Conservation (phyloP, 345 rosid genomes). For the Camelina neglecta region DNA sequence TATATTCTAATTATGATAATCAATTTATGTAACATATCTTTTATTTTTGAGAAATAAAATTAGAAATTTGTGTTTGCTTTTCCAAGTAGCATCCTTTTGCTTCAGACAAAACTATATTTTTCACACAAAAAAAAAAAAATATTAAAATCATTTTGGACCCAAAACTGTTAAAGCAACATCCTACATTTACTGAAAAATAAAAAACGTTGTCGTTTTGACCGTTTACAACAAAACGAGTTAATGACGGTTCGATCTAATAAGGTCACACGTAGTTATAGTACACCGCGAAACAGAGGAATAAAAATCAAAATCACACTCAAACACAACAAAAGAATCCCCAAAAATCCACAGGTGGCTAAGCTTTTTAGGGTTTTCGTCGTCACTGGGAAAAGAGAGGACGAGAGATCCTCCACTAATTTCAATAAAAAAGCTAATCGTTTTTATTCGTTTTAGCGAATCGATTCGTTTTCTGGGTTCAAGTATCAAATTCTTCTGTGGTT, state of each 20-base stretch:
- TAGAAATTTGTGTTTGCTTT: too few relatives aligned
- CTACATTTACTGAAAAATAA: too few relatives aligned
- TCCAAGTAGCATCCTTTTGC: too few relatives aligned
- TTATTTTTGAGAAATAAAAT: too few relatives aligned
- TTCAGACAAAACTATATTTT: too few relatives aligned
- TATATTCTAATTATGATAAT: too few relatives aligned
- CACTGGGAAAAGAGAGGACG: constrained; percentile 32
- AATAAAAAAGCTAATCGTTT: not conserved
- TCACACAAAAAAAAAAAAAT: too few relatives aligned
- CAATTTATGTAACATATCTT: too few relatives aligned
- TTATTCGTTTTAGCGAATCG: constrained; percentile 18
- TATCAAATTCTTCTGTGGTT: not conserved
- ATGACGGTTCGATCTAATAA: constrained; percentile 12
- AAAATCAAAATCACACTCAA: not conserved
- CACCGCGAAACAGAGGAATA: constrained; percentile 2
- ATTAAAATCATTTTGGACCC: too few relatives aligned
- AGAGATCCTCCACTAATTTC: constrained; percentile 45
- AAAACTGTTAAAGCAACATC: too few relatives aligned
- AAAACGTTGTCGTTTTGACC: not conserved
- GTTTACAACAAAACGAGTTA: not conserved
- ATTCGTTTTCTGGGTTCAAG: constrained; percentile 11
- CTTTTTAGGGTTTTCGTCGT: constrained; percentile 44
- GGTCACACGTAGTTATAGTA: not conserved
- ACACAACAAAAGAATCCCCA: constrained; percentile 27
- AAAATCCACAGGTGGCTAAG: constrained; percentile 24